A percentile compares a stretch with the other conserved stretches of the same genome.
Conservation (phyloP, 1,139 yeast genomes). For the Pichia sp. region DNA sequence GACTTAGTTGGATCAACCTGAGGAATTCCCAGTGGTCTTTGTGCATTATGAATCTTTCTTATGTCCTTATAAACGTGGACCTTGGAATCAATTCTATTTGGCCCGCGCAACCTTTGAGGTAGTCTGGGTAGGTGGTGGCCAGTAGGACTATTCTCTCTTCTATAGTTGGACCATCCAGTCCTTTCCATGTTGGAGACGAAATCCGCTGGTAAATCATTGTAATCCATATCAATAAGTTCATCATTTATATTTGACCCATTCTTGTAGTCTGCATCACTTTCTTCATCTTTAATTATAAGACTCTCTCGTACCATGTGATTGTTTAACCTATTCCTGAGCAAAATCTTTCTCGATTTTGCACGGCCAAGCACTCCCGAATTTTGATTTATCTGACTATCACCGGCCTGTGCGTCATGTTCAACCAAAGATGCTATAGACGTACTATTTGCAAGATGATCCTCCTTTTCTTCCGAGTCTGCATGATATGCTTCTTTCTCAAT, state of each 20-base stretch:
- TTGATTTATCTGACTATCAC: background rate
- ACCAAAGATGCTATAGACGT: background rate
- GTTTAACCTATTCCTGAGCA: slow-evolving; percentile 8
- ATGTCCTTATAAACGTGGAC: slow-evolving; percentile 16
- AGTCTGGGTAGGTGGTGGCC: no score
- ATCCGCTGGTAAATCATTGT: background rate
- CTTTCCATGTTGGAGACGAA: slow-evolving; percentile 4
- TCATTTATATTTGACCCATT: background rate
- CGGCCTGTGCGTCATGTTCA: background rate
- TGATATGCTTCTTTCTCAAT: slow-evolving; percentile 35
- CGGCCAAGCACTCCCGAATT: background rate
- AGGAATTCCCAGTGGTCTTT: slow-evolving; percentile 11
- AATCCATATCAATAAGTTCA: slow-evolving; percentile 3
- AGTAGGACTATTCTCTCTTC: slow-evolving; percentile 7
- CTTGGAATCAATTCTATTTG: background rate
- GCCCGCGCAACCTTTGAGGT: background rate
- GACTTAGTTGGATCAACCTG: slow-evolving; percentile 9
- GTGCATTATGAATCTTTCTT: slow-evolving; percentile 14
- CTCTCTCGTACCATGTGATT: slow-evolving; percentile 11
- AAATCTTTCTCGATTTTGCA: slow-evolving; percentile 5
- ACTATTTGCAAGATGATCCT: background rate
- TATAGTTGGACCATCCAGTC: slow-evolving; percentile 9
- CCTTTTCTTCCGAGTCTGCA: background rate
- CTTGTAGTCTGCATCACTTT: background rate
- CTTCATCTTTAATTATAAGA: slow-evolving; percentile 11